Percentiles rank a stretch among this genome's conserved stretches.
These are phyloP conservation scores for Plasmodium vivax DNA, from an alignment of 169 alveolate species.

Conservation along the genomic window DNA sequence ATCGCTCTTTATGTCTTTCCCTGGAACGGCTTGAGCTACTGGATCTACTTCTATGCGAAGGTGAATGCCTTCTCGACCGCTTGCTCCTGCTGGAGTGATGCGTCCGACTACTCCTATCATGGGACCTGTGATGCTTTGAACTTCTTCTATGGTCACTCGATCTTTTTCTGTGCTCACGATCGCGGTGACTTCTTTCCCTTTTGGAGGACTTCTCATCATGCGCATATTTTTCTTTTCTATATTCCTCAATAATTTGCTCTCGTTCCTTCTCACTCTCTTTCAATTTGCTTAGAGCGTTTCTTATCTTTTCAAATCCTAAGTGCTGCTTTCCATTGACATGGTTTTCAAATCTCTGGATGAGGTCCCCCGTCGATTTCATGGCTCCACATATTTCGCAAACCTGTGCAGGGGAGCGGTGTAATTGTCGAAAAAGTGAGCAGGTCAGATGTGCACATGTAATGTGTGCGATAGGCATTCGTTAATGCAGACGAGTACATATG, in stretches of 20 bases:
- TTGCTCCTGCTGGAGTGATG: slow-evolving; percentile 42
- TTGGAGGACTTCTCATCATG: neutral
- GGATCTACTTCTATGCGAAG: slow-evolving; percentile 35
- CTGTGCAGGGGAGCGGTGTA: slow-evolving; percentile 13
- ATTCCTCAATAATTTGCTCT: slow-evolving; percentile 53
- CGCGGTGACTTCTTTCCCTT: slow-evolving; percentile 3
- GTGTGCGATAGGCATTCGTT: neutral
- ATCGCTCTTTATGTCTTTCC: slow-evolving; percentile 33
- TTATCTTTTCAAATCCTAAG: slow-evolving; percentile 75
- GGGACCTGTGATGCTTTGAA: slow-evolving; percentile 55
- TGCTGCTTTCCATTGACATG: slow-evolving; percentile 84
- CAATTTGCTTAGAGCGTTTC: slow-evolving; percentile 31
- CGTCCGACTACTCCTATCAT: slow-evolving; percentile 15
- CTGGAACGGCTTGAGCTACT: slow-evolving; percentile 9
- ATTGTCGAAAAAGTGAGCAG: neutral
- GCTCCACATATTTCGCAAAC: slow-evolving; percentile 85
- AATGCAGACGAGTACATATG: neutral
- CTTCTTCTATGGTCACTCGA: slow-evolving; percentile 40
- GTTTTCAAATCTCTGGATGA: slow-evolving; percentile 77
- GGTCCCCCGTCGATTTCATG: slow-evolving; percentile 81
- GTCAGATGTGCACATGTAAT: neutral
- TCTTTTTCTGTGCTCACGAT: slow-evolving; percentile 39
- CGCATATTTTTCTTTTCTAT: slow-evolving; percentile 28
- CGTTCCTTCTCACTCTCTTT: slow-evolving; percentile 30
- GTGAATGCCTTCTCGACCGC: slow-evolving; percentile 30